Evolutionary conservation across 1,284 basidiomycete species (phyloP), one percentile per base, ranked within the genome.

Genomic region (Ustilago loliicola): DNA sequence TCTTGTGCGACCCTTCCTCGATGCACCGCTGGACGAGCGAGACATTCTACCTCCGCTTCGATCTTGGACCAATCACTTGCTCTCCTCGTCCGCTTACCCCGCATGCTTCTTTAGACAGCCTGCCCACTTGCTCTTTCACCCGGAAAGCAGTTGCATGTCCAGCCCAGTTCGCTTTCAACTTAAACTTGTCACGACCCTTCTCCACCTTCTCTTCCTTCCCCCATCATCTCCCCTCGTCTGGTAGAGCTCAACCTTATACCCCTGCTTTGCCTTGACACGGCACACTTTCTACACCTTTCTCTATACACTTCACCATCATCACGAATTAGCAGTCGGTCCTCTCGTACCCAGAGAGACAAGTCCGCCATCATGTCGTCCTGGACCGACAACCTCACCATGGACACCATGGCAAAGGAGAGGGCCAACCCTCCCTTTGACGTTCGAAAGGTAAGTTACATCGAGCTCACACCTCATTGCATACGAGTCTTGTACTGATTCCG

Each of bases 391-490:
- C 65, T 80, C 17, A 82, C 87, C 32, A 77, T 85, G 57, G 85
- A 87, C 69, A 88, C 87, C 53, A 86, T 88, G 72, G 72, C 74
- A 11, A 79, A 78, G 60, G 89, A 89, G 83, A 85, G 89, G 32
- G 86, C 84, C 32, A 88, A 89, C 79, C 88, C 88, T 21, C 88
- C 88, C 11, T 89, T 89, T 83, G 87, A 88, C 68, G 84, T 89
- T 53, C 87, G 88, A 34, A 86, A 88, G 48, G 84, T 86, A 61
- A 17, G 85, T 70, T 2, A 19, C 32, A n/a, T 23, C 36, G 19
- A 36, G 15, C 30, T 40, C 27, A 17, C 23, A 47, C 47, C 19
- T 54, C 32, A 17, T 21, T 40, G 5, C 21, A 17, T 15, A 23
- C 23, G 21, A 13, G 11, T 11, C 52, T 21, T 51, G 8, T n/a